Evolutionary conservation across 148 eudicot species (phyloP).

Genomic region (Nyssa sinensis): DNA sequence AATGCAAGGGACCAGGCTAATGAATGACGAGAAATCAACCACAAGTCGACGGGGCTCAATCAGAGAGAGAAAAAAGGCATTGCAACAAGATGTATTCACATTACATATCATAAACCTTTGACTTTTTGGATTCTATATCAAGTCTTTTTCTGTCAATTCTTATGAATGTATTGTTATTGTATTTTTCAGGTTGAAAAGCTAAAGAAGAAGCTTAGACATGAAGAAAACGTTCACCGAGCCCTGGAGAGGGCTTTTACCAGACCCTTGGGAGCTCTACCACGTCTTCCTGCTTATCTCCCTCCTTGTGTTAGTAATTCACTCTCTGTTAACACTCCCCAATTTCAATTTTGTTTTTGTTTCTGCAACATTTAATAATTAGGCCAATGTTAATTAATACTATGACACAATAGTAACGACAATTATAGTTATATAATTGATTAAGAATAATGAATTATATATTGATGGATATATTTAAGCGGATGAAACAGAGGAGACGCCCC

Average conservation of each 20-base stretch:
- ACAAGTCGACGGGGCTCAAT: conserved; percentile 29
- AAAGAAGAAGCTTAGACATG: conserved; percentile 72
- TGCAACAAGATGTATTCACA: conserved; percentile 61
- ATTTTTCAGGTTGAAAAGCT: conserved; percentile 65
- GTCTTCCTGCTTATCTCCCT: conserved; percentile 80
- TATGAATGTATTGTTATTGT: not conserved
- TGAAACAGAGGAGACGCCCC: not conserved
- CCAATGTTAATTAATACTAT: not conserved
- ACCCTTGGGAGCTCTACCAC: conserved; percentile 81
- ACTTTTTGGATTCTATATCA: not conserved
- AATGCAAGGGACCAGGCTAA: conserved; percentile 35
- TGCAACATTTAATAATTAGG: not conserved
- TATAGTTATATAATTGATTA: not conserved
- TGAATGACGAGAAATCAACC: conserved; percentile 43
- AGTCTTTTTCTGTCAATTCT: not conserved
- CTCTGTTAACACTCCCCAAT: not conserved
- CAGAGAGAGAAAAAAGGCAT: conserved; percentile 52
- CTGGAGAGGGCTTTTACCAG: conserved; percentile 71
- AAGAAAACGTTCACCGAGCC: conserved; percentile 80
- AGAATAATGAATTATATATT: not conserved
- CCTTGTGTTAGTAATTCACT: conserved; percentile 45
- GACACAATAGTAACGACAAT: not conserved
- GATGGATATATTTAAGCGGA: not conserved
- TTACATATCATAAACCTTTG: not conserved
- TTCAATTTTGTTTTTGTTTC: not conserved